phyloP scores from a whole-genome alignment of 768 basidiomycete species.

The Cystoderma amianthinum region DNA sequence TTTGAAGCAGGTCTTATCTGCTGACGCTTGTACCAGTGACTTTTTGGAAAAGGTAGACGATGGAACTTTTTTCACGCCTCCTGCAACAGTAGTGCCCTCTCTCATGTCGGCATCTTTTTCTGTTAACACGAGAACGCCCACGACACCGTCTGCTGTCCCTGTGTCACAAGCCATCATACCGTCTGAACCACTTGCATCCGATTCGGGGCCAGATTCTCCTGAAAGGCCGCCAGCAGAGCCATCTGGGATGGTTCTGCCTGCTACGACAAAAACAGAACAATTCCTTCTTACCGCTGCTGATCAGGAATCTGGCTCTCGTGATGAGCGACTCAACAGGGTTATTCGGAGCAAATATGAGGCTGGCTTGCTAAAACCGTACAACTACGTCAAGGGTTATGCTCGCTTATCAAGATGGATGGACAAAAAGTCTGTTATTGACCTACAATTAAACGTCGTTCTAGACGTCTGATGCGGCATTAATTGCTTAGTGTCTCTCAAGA shows the following conservation, averaged over 20 bases:
- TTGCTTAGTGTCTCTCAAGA: slow-evolving; percentile 72
- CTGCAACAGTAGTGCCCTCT: slow-evolving; percentile 39
- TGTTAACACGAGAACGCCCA: slow-evolving; percentile 7
- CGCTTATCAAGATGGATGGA: slow-evolving; percentile 94
- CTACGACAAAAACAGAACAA: slow-evolving; percentile 76
- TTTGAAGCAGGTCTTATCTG: too few relatives aligned
- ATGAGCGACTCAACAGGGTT: slow-evolving; percentile 84
- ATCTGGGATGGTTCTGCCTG: slow-evolving; percentile 52
- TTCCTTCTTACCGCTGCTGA: slow-evolving; percentile 94
- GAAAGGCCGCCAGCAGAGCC: slow-evolving; percentile 23
- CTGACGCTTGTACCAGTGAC: too few relatives aligned
- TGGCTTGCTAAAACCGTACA: slow-evolving; percentile 89
- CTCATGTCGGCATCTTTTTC: slow-evolving; percentile 34
- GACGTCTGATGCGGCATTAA: slow-evolving; percentile 5
- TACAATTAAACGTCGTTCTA: background rate
- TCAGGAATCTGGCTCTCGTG: slow-evolving; percentile 84
- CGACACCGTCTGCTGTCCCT: slow-evolving; percentile 7
- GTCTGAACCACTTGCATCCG: slow-evolving; percentile 8
- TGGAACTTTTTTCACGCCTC: slow-evolving; percentile 70
- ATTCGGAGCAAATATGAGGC: slow-evolving; percentile 97
- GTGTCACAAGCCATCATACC: slow-evolving; percentile 6
- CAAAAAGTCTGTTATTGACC: slow-evolving; percentile 53
- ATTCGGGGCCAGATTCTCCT: slow-evolving; percentile 9
- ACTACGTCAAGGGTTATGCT: slow-evolving; percentile 94
- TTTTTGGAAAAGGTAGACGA: slow-evolving; percentile 88